Evolutionary conservation across 306 rosid genomes (phyloP).

Genomic region (Quercus robur): DNA sequence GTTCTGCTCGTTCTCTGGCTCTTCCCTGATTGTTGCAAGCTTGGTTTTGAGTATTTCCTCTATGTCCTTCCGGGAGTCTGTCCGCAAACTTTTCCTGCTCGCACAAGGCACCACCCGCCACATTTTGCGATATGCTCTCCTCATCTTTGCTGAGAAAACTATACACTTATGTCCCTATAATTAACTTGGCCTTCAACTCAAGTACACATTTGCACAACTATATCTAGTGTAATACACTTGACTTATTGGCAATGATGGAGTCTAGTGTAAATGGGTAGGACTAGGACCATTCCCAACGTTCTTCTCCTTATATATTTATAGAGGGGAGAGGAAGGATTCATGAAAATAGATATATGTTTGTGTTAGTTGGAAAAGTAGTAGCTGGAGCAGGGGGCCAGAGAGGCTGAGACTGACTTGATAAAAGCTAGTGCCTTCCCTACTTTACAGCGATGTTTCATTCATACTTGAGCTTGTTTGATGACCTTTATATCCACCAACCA

Average conservation of each 20-base stretch:
- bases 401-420: not conserved
- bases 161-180: slow-evolving; percentile 2
- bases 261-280: no score
- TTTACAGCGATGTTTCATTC: slow-evolving; percentile 69
- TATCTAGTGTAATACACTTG: not conserved
- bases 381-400: slow-evolving; percentile 43
- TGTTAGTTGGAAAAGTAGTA: slow-evolving; percentile 57
- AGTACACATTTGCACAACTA: slow-evolving; percentile 5
- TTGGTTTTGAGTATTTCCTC: slow-evolving; percentile 67
- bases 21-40: slow-evolving; percentile 70
- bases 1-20: slow-evolving; percentile 61
- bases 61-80: slow-evolving; percentile 54
- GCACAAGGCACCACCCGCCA: slow-evolving; percentile 61
- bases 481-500: slow-evolving; percentile 22
- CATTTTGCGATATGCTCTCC: slow-evolving; percentile 55
- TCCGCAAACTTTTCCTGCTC: slow-evolving; percentile 37
- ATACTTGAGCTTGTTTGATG: slow-evolving; percentile 26
- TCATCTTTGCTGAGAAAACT: slow-evolving; percentile 32
- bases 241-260: not conserved
- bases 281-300: no score
- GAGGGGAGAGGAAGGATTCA: not conserved
- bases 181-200: not conserved
- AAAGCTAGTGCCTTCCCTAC: slow-evolving; percentile 19
- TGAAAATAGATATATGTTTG: slow-evolving; percentile 28
- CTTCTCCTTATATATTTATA: slow-evolving; percentile 23